Evolutionary conservation across 2,329 filamentous ascomycete genomes (phyloP).

Genomic region (Cordyceps tenuipes): DNA sequence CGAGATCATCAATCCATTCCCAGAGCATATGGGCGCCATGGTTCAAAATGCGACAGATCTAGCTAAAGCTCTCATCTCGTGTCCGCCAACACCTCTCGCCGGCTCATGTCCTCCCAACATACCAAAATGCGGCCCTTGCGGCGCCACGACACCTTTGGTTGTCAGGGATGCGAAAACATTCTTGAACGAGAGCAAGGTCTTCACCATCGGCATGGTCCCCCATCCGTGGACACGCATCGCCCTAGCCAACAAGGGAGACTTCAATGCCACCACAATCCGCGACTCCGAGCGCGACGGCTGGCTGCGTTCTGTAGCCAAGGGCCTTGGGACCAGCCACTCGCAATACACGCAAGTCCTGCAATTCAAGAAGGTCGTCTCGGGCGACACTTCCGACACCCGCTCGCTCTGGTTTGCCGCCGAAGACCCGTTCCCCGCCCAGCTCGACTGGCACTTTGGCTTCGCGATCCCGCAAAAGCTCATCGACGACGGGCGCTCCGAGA

Average conservation of each 20-base stretch:
- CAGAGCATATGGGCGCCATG: constrained; percentile 65
- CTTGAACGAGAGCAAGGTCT: constrained; percentile 62
- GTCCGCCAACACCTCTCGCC: constrained; percentile 63
- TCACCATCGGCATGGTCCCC: constrained; percentile 79
- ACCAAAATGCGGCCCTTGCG: constrained; percentile 65
- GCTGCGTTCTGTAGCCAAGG: constrained; percentile 63
- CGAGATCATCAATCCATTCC: constrained; percentile 69
- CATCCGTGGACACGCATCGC: constrained; percentile 81
- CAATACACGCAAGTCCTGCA: constrained; percentile 58
- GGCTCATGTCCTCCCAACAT: constrained; percentile 77
- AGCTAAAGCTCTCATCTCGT: constrained; percentile 66
- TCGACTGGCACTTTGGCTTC: constrained; percentile 90
- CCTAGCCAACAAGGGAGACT: constrained; percentile 52
- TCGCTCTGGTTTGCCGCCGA: constrained; percentile 79
- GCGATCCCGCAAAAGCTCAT: constrained; percentile 53
- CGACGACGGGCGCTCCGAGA: constrained; percentile 26
- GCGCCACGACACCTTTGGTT: constrained; percentile 51
- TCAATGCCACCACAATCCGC: constrained; percentile 58
- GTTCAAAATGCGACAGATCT: constrained; percentile 63
- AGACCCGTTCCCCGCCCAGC: constrained; percentile 52
- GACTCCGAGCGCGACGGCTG: constrained; percentile 69
- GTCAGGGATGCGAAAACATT: constrained; percentile 61
- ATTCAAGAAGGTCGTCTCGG: constrained; percentile 76
- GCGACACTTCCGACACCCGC: constrained; percentile 52
- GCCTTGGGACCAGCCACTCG: constrained; percentile 51